These are phyloP conservation scores for Chlamydomonas sphaeroides DNA, from an alignment of 139 green algal species.

Conservation along the genomic window DNA sequence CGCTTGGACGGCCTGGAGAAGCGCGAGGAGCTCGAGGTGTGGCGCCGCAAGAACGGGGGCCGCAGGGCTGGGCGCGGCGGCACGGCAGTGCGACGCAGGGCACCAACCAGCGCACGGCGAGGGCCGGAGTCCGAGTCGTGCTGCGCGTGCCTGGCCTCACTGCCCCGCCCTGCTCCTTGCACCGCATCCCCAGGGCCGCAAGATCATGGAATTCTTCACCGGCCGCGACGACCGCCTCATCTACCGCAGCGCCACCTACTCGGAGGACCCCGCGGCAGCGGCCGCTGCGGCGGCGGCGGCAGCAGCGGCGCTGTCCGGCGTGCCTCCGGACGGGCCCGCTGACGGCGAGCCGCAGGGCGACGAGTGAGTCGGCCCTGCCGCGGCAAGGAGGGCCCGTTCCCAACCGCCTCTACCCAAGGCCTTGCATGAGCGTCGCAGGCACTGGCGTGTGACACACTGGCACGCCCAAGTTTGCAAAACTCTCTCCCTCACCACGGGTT, in stretches of 20 bases:
- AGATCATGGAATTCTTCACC: conserved; percentile 71
- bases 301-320: neutral
- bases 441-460: too few relatives aligned
- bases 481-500: too few relatives aligned
- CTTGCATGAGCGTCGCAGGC: too few relatives aligned
- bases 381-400: too few relatives aligned
- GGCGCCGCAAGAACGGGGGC: neutral
- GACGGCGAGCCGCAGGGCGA: conserved; percentile 6
- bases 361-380: conserved; percentile 16
- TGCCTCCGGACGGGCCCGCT: neutral
- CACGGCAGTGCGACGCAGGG: too few relatives aligned
- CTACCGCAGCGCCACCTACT: conserved; percentile 79
- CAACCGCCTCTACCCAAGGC: too few relatives aligned
- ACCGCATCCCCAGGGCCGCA: conserved; percentile 45
- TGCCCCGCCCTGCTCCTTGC: neutral
- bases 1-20: conserved; percentile 77
- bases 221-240: conserved; percentile 78
- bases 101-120: too few relatives aligned
- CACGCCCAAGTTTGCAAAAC: too few relatives aligned
- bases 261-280: neutral
- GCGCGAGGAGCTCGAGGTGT: conserved; percentile 48
- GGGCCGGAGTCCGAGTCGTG: too few relatives aligned
- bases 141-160: too few relatives aligned
- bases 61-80: neutral
- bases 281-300: neutral